Evolutionary conservation across 2,329 filamentous ascomycete genomes (phyloP), one percentile per base, ranked within the genome.

Genomic region (Bretziella fagacearum): DNA sequence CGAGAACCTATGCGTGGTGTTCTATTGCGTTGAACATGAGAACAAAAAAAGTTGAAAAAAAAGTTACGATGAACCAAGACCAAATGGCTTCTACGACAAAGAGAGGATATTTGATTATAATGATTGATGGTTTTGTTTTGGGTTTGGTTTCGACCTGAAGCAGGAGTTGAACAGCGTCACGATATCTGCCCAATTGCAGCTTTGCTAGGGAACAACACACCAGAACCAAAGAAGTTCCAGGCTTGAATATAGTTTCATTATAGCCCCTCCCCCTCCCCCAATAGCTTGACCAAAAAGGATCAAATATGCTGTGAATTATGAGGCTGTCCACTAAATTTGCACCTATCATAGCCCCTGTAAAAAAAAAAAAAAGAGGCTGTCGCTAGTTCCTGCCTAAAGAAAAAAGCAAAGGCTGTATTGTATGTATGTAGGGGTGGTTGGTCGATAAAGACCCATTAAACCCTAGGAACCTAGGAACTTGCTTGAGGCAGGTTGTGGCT

Each of bases 331-430:
- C 11, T 15, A 15, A n/a, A n/a, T n/a, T 20, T 15, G 15, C 3
- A 17, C 33, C 33, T 36, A 20, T 36, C 17, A 36, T 13, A 6
- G 18, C 13, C 17, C 33, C 17, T 15, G 33, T 20, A 15, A 18
- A n/a, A 7, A 25, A 7, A 18, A 7, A 13, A 8, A 25, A 7
- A 18, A 7, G 7, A 8, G 8, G 8, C 15, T 5, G 33, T 17
- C 33, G 33, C 33, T 8, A 33, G 46, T 47, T 47, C 40, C 46
- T 33, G 46, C 37, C 46, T 22, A 42, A 47, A 30, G 15, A 27
- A 30, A 42, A 10, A 41, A 30, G 25, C 3, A 17, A 32, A 33
- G 17, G n/a, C n/a, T n/a, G n/a, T n/a, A n/a, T n/a, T n/a, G n/a
- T n/a, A n/a, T n/a, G n/a, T n/a, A n/a, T n/a, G n/a, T n/a, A n/a